A percentile compares a stretch with the other conserved stretches of the same genome.
These are phyloP conservation scores for Coemansia sp. DNA, from an alignment of 192 early-diverging fungal genomes.

Conservation along the genomic window DNA sequence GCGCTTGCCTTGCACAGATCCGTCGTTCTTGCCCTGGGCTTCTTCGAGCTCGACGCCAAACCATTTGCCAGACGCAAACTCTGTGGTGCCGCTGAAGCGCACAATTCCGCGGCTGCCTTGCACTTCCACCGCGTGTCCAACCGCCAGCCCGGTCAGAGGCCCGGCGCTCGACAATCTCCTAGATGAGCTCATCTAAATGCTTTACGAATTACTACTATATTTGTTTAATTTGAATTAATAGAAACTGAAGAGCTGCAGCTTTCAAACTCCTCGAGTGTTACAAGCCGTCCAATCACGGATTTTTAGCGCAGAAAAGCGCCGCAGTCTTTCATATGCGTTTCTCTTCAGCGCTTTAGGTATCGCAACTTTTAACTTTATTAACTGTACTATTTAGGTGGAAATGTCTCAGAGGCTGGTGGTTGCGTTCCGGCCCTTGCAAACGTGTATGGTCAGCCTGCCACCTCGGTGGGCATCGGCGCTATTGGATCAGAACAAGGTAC, in stretches of 20 bases:
- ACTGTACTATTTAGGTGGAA: slow-evolving; percentile 5
- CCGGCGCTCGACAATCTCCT: slow-evolving; percentile 19
- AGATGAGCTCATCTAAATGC: slow-evolving; percentile 20
- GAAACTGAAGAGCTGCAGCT: neutral
- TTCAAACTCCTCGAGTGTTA: neutral
- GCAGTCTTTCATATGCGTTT: neutral
- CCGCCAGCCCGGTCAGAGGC: slow-evolving; percentile 15
- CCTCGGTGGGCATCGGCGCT: slow-evolving; percentile 70
- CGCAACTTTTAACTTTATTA: neutral
- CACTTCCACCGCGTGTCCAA: slow-evolving; percentile 59
- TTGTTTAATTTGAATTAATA: no score
- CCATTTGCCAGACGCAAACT: slow-evolving; percentile 84
- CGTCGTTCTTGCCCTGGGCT: slow-evolving; percentile 73
- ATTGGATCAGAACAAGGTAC: slow-evolving; percentile 67
- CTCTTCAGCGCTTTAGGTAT: no score
- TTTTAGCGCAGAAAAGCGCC: neutral
- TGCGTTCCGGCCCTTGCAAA: slow-evolving; percentile 60
- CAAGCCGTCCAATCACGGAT: neutral
- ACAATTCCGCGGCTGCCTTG: slow-evolving; percentile 65
- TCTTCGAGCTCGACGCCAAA: slow-evolving; percentile 86
- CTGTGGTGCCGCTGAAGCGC: slow-evolving; percentile 78
- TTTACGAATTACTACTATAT: slow-evolving; percentile 4
- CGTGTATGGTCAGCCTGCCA: slow-evolving; percentile 76
- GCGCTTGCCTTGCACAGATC: slow-evolving; percentile 69
- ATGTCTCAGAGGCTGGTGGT: slow-evolving; percentile 68